Percentiles rank a stretch among this genome's conserved stretches.
Conservation (phyloP, 352 stramenopile genomes). For the Pythium volutum region DNA sequence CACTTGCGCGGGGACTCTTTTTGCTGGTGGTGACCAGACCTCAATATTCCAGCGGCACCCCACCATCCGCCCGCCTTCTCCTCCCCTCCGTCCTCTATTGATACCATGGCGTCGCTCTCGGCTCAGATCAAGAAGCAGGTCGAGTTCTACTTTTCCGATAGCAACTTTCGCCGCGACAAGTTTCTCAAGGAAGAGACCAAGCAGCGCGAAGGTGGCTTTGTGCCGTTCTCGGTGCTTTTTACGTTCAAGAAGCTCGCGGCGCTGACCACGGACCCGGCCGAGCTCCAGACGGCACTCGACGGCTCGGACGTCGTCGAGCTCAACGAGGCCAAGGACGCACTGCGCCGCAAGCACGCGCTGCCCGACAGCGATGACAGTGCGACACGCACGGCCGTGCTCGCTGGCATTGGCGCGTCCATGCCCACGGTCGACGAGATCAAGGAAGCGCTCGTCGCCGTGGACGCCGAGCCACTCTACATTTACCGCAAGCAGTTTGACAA, state of each 20-base stretch:
- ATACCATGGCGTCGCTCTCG: conserved; percentile 59
- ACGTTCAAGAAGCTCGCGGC: conserved; percentile 91
- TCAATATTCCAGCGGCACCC: conserved; percentile 3
- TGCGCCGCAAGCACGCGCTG: conserved; percentile 74
- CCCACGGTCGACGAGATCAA: conserved; percentile 84
- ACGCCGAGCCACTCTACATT: conserved; percentile 70
- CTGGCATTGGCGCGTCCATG: conserved; percentile 51
- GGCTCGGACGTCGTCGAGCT: conserved; percentile 79
- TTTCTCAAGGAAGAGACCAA: conserved; percentile 86
- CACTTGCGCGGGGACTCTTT: neutral
- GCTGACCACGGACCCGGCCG: conserved; percentile 68
- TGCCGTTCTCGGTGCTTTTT: conserved; percentile 85
- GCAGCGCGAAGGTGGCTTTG: conserved; percentile 78
- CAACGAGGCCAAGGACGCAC: conserved; percentile 66
- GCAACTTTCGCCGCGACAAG: conserved; percentile 90
- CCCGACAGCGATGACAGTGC: conserved; percentile 58
- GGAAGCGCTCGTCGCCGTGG: conserved; percentile 45
- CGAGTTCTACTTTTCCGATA: conserved; percentile 93
- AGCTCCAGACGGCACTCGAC: conserved; percentile 65
- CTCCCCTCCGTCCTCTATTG: neutral
- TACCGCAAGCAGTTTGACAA: conserved; percentile 68
- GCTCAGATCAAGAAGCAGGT: conserved; percentile 88
- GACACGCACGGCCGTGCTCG: conserved; percentile 69
- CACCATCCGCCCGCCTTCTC: neutral
- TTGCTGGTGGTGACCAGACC: neutral